Evolutionary conservation across 208 protist genomes (phyloP), one percentile per base, ranked within the genome.

Genomic region (Acanthamoeba healyi): DNA sequence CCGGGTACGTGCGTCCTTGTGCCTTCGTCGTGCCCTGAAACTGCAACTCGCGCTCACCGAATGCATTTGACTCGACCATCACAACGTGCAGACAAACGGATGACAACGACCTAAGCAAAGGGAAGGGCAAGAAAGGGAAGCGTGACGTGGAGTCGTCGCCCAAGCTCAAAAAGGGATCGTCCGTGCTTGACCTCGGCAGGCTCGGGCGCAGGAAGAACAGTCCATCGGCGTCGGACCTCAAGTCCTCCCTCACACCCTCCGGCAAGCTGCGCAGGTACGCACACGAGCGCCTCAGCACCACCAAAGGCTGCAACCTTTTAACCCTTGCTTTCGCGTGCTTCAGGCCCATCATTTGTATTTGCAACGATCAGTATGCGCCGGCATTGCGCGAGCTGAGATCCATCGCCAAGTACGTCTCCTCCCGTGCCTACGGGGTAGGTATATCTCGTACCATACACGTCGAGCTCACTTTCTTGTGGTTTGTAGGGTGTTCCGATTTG

Each of bases 331-430:
- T 82, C 3, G 38, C 14, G 42, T 17, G 44, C 7, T 19, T 2
- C 36, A 92, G 72, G 44, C 89, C 89, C 24, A 93, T 93, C 44
- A 93, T 93, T 63, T 79, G 67, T 9, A 93, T 93, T 26, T 93
- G 89, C 65, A 93, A 93, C 26, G 89, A 93, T n/a, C 67, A 79
- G 34, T 93, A 93, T 34, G 82, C 82, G 24, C 82, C 82, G n/a
- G 82, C 82, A 22, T 38, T 90, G n/a, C 49, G 82, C 38, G 58
- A 90, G 15, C 34, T 90, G 17, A n/a, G 89, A 12, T 42, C 44
- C 19, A 51, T 84, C 7, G 63, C 89, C 32, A 74, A 65, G 86
- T 92, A 51, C 32, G 54, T n/a, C 51, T 36, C 29, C 26, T 46
- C 29, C 38, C 44, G 29, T n/a, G n/a, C n/a, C n/a, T n/a, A n/a